A percentile compares a stretch with the other conserved stretches of the same genome.
Evolutionary conservation across 1,284 basidiomycete species (phyloP).

Genomic region (Puccinia polysora): DNA sequence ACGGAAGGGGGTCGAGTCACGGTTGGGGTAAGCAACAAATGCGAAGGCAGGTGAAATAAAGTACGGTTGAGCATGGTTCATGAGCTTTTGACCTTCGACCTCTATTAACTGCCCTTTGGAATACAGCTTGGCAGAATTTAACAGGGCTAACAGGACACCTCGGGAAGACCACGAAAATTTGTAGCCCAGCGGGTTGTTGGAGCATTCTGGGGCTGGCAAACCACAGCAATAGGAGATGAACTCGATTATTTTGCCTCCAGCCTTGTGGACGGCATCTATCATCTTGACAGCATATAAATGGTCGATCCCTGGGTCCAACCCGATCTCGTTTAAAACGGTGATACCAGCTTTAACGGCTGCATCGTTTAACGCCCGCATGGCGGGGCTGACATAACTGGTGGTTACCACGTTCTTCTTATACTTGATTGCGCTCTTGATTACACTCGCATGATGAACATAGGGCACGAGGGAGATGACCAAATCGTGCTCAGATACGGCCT

Average conservation of each 20-base stretch:
- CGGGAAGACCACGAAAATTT: conserved; percentile 99
- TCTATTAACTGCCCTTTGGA: conserved; percentile 64
- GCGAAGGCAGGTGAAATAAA: conserved; percentile 92
- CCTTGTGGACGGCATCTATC: conserved; percentile 85
- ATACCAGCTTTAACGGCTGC: conserved; percentile 84
- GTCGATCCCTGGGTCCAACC: conserved; percentile 75
- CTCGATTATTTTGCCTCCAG: conserved; percentile 80
- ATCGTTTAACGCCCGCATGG: conserved; percentile 80
- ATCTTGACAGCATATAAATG: conserved; percentile 89
- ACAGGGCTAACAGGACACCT: conserved; percentile 87
- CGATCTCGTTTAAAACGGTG: conserved; percentile 96
- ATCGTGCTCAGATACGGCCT: conserved; percentile 76
- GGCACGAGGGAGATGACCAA: conserved; percentile 95
- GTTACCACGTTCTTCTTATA: conserved; percentile 93
- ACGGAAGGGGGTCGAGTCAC: conserved; percentile 82
- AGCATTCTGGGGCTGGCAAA: conserved; percentile 79
- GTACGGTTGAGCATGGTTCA: conserved; percentile 83
- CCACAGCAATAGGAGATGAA: conserved; percentile 98
- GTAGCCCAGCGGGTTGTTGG: conserved; percentile 94
- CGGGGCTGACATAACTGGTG: conserved; percentile 85
- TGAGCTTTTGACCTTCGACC: conserved; percentile 67
- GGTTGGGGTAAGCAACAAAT: conserved; percentile 96
- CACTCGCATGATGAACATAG: conserved; percentile 82
- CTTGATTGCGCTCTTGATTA: conserved; percentile 94
- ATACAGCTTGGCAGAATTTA: conserved; percentile 84